phyloP scores from a whole-genome alignment of 2,329 filamentous ascomycete genomes.

The Penicillium oxalicum region DNA sequence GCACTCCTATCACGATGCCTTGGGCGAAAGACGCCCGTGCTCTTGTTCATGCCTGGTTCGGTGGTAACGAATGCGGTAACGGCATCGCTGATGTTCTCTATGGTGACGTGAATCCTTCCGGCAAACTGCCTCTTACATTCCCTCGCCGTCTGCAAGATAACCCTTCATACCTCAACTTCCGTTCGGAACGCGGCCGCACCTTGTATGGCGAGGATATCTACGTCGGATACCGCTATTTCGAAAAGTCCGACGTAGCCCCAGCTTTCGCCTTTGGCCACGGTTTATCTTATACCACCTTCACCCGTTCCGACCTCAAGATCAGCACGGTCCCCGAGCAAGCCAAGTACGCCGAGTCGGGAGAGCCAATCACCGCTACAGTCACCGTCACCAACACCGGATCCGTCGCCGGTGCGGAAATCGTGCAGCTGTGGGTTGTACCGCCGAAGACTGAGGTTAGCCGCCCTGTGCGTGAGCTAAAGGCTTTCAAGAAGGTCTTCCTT shows the following conservation, averaged over 20 bases:
- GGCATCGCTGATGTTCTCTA: constrained; percentile 73
- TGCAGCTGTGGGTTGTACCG: constrained; percentile 50
- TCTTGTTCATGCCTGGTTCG: constrained; percentile 75
- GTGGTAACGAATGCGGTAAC: constrained; percentile 80
- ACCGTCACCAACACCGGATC: constrained; percentile 51
- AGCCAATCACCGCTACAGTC: constrained; percentile 44
- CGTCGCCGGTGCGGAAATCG: constrained; percentile 48
- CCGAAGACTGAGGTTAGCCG: constrained; percentile 48
- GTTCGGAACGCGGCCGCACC: constrained; percentile 62
- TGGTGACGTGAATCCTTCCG: constrained; percentile 66
- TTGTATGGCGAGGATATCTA: constrained; percentile 77
- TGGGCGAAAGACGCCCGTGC: constrained; percentile 46
- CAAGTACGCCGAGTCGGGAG: constrained; percentile 38
- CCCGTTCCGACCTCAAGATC: constrained; percentile 44
- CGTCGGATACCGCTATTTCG: constrained; percentile 75
- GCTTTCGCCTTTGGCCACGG: constrained; percentile 77
- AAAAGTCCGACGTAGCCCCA: constrained; percentile 58
- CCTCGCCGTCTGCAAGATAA: constrained; percentile 63
- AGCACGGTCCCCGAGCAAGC: constrained; percentile 21
- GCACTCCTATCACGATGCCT: constrained; percentile 58
- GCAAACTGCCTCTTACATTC: constrained; percentile 69
- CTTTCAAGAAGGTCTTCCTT: constrained; percentile 59
- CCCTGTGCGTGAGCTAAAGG: constrained; percentile 59
- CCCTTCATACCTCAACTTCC: constrained; percentile 70
- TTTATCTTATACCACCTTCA: constrained; percentile 69